Conservation (phyloP, 176 grass and related monocot genomes). For the Oryza glumipatula region DNA sequence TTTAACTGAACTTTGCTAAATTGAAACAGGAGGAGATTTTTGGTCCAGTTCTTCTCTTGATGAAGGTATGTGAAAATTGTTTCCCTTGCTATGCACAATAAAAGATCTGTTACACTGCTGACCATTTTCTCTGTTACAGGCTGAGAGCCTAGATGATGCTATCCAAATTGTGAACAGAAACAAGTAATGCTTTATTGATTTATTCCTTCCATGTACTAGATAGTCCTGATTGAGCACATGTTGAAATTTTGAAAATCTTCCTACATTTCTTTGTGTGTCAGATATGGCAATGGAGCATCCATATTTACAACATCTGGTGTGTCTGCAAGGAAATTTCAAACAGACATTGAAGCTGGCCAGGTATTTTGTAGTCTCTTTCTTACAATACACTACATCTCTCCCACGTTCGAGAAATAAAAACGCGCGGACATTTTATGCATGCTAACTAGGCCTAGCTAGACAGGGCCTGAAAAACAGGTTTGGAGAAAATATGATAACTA, state of each 20-base stretch:
- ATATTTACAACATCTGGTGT: conserved; percentile 94
- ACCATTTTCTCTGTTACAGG: conserved; percentile 51
- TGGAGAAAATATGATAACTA: neutral
- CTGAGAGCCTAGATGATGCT: conserved; percentile 82
- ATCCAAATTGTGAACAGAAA: conserved; percentile 92
- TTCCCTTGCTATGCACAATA: neutral
- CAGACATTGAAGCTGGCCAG: conserved; percentile 93
- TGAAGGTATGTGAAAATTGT: conserved; percentile 69
- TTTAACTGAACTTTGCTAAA: conserved; percentile 10
- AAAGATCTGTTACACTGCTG: conserved; percentile 9
- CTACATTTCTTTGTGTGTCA: conserved; percentile 43
- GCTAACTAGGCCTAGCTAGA: neutral
- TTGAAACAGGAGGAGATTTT: conserved; percentile 84
- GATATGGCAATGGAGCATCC: conserved; percentile 94
- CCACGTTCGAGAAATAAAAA: too few species aligned
- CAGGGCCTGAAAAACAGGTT: neutral
- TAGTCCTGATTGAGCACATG: conserved; percentile 22
- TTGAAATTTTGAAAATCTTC: conserved; percentile 6
- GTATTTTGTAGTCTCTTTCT: conserved; percentile 37
- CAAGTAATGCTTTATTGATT: conserved; percentile 52
- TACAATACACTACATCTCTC: too few species aligned
- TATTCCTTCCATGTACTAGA: conserved; percentile 1
- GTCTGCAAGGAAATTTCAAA: conserved; percentile 86
- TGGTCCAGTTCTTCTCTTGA: conserved; percentile 92
- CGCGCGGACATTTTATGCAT: neutral